A percentile compares a stretch with the other conserved stretches of the same genome.
Conservation (phyloP, 805 yeast genomes). For the Barnettozyma vustinii region DNA sequence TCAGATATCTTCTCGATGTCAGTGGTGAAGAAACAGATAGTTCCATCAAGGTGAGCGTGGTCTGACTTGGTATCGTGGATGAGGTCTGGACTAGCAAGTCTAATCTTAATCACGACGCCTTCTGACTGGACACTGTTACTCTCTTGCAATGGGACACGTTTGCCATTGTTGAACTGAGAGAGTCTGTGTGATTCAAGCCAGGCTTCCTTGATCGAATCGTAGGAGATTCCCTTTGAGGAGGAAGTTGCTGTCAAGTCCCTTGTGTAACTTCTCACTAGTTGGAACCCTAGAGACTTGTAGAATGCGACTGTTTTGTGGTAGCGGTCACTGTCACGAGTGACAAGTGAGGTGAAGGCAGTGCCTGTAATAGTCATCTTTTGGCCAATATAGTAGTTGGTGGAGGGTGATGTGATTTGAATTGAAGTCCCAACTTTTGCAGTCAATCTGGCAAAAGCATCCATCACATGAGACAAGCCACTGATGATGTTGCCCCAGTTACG, state of each 20-base stretch:
- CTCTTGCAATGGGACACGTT: conserved; percentile 47
- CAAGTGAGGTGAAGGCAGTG: conserved; percentile 57
- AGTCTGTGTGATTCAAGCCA: conserved; percentile 70
- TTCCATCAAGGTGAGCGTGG: conserved; percentile 30
- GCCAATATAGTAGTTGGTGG: neutral
- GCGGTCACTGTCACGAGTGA: conserved; percentile 42
- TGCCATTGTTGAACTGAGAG: conserved; percentile 55
- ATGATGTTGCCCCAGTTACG: neutral
- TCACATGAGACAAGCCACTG: neutral
- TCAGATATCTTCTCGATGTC: conserved; percentile 28
- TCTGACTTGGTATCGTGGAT: conserved; percentile 24
- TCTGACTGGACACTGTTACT: conserved; percentile 32
- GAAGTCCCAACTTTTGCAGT: neutral
- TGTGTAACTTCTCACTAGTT: conserved; percentile 52
- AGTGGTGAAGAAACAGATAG: conserved; percentile 37
- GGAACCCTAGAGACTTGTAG: conserved; percentile 57
- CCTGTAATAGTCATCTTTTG: conserved; percentile 25
- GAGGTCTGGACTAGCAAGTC: conserved; percentile 28
- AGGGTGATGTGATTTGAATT: neutral
- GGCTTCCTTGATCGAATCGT: conserved; percentile 60
- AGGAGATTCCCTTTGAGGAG: conserved; percentile 49
- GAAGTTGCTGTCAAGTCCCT: conserved; percentile 38
- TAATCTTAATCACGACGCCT: conserved; percentile 44
- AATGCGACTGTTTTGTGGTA: conserved; percentile 48
- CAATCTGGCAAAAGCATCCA: neutral